Conservation (phyloP, 2,329 filamentous ascomycete genomes). For the Diaporthe caulivora region DNA sequence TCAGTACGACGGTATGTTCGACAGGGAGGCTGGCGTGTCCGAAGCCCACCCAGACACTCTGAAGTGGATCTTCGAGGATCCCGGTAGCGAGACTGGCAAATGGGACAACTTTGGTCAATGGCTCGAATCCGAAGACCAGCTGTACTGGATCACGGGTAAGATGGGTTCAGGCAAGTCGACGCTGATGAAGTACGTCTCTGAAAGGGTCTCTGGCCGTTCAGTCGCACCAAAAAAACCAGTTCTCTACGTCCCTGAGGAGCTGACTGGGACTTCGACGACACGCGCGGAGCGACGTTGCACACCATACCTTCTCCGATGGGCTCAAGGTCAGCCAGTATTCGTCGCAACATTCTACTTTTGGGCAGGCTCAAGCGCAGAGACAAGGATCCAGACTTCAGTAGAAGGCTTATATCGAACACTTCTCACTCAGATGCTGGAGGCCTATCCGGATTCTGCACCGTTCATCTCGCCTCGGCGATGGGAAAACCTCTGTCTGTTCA, state of each 20-base stretch:
- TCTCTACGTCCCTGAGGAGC: too few relatives aligned
- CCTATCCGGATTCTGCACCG: neutral
- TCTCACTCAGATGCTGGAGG: neutral
- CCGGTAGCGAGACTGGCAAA: neutral
- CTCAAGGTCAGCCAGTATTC: neutral
- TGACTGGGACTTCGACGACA: neutral
- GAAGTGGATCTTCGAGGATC: neutral
- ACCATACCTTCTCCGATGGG: neutral
- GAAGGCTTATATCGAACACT: neutral
- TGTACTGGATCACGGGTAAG: slow-evolving; percentile 21
- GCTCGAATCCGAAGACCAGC: neutral
- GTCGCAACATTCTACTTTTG: neutral
- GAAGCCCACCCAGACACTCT: neutral
- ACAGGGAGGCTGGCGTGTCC: neutral
- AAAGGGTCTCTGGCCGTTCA: too few relatives aligned
- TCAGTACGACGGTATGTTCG: neutral
- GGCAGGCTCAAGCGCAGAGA: neutral
- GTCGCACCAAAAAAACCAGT: too few relatives aligned
- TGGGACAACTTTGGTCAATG: neutral
- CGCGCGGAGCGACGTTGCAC: neutral
- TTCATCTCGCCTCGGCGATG: neutral
- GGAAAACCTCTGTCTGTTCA: neutral
- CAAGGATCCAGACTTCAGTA: neutral
- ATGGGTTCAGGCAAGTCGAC: slow-evolving; percentile 8
- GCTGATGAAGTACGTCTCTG: slow-evolving; percentile 6